Base-by-base conservation (phyloP, 2,329 filamentous ascomycete genomes). In the Cladosporium velox region DNA sequence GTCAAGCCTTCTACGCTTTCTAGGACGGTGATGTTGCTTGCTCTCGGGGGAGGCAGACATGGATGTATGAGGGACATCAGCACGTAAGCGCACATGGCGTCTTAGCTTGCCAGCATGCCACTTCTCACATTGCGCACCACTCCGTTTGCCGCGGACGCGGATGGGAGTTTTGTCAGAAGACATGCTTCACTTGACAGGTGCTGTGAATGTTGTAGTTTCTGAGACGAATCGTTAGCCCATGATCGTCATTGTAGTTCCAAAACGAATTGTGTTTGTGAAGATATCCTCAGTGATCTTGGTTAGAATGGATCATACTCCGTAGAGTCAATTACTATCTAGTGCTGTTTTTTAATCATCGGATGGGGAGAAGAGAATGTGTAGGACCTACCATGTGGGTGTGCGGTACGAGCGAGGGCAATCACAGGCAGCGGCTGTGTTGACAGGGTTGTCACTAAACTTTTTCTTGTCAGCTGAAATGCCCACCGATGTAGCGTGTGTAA, bases 211-310 rank as follows among this genome's bases (percentile, higher is more conserved):
- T 47, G 4, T 12, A 21, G 35, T 15, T 12, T 11, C 14, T 47
- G 35, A 59, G 55, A 47, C 12, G 4, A 41, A 59, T 44, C 35
- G 41, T 59, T 59, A 59, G 57, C 35, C 21, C 24, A 44, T 59
- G 38, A 44, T 59, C 34, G 10, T 24, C 38, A 21, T 28, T 28
- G 15, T 30, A 21, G 21, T 35, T 26, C 10, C 24, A 11, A 21
- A 26, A 26, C 28, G 30, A 28, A 30, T 38, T 65, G 62, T 21
- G 34, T 61, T 24, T 38, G 26, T 28, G 21, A 18, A 30, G 30
- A 18, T 67, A 59, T 68, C 71, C 73, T 78, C 76, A 78, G 76
- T 75, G 76, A 78, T 78, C 76, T 78, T 78, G 76, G 76, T 78
- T 74, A 74, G 74, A 70, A 72, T 67, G 68, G 71, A 74, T 76